Evolutionary conservation across 345 rosid species (phyloP), one percentile per base, ranked within the genome.

Genomic region (Populus tremula): DNA sequence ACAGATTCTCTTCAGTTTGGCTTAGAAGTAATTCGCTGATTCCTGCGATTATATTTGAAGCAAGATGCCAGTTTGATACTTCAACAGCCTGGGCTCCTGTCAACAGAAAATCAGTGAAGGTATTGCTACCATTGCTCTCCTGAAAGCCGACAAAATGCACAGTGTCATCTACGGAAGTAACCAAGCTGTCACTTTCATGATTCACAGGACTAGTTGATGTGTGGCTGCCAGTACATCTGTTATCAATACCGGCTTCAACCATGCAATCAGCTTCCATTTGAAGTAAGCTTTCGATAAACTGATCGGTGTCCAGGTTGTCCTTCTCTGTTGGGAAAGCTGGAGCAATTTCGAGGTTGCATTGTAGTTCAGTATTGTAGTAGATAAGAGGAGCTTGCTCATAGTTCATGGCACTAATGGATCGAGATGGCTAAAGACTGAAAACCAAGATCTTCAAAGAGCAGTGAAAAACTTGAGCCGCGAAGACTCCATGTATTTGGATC

Each of bases 21-120:
- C 23, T 4, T 39, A 11, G 35, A 18, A n/a, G 13, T 41, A 43
- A 12, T n/a, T 36, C 3, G 72, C 16, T 65, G 53, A 11, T 41
- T 41, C 20, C 50, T 0, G 56, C 31, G 7, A n/a, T 16, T 11
- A 69, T 69, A 17, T 21, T 71, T 33, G 35, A 33, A 33, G 35
- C 35, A 4, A 3, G 14, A 71, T 39, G 64, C 64, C 56, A 71
- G 41, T 53, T 31, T 11, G 74, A 71, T 5, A 1, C 61, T 54
- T 71, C 74, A 71, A 53, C 74, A 54, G 8, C 64, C 43, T 53
- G 43, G 27, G 38, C 66, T 72, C 66, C 75, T 36, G 13, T 5
- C 17, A 20, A 39, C 0, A 38, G 36, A 45, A 0, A 21, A 70
- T 43, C 27, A 25, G 72, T 70, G 27, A 11, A 61, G 65, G 36